Conservation (phyloP, 2,329 filamentous ascomycete genomes). For the Arthrobotrys entomopaga region DNA sequence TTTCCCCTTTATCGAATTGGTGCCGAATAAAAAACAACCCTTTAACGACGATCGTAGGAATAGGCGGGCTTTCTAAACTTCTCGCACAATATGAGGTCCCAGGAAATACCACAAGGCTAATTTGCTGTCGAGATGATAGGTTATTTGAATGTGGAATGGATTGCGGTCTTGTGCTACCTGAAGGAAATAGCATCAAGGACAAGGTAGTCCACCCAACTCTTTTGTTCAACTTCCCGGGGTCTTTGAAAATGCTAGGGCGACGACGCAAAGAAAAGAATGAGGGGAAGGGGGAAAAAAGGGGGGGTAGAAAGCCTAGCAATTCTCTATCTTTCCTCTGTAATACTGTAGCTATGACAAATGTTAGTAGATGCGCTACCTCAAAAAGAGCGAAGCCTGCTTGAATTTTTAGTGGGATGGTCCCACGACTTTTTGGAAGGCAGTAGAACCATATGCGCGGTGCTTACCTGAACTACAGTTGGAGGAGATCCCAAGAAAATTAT, state of each 20-base stretch:
- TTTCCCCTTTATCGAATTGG: conserved; percentile 19
- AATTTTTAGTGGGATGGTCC: conserved; percentile 20
- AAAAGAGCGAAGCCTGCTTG: conserved; percentile 9
- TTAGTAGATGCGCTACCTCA: conserved; percentile 40
- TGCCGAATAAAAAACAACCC: conserved; percentile 23
- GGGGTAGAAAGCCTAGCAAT: conserved; percentile 23
- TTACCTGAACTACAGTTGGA: conserved; percentile 33
- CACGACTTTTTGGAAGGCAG: conserved; percentile 39
- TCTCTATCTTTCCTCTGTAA: conserved; percentile 34
- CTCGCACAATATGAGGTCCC: conserved; percentile 12
- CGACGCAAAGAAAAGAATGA: conserved; percentile 13
- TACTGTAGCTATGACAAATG: conserved; percentile 50
- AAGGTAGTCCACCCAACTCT: conserved; percentile 20
- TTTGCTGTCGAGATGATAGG: conserved; percentile 15
- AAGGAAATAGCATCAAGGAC: conserved; percentile 33
- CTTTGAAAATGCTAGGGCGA: conserved; percentile 7
- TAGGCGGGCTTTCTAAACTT: conserved; percentile 45
- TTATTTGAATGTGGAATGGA: conserved; percentile 27
- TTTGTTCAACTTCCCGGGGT: conserved; percentile 26
- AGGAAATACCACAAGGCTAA: conserved; percentile 32
- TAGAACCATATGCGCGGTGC: conserved; percentile 7
- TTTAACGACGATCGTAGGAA: conserved; percentile 17
- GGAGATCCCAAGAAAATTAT: conserved; percentile 29
- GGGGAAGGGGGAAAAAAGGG: conserved; percentile 16
- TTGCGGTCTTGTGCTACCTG: conserved; percentile 48